phyloP scores from a whole-genome alignment of 148 eudicot genomes.

The Cornus florida region DNA sequence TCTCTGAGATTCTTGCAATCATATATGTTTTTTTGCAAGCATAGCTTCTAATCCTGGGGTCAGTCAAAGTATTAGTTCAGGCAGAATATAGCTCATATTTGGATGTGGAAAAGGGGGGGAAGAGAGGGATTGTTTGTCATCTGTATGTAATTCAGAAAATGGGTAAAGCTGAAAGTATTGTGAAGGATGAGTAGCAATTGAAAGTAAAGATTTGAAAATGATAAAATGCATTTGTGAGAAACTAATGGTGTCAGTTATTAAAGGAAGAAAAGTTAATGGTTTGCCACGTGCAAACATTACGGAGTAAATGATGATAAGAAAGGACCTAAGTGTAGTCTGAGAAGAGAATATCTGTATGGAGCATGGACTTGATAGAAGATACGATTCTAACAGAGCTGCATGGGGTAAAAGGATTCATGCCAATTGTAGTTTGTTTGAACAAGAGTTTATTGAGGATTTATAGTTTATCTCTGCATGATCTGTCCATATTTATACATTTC shows the following conservation, averaged over 20 bases:
- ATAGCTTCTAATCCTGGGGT: no score
- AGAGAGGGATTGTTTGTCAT: no score
- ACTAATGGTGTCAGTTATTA: not conserved
- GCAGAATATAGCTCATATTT: no score
- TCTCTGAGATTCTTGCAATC: no score
- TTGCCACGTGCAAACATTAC: not conserved
- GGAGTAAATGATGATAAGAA: not conserved
- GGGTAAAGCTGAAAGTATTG: no score
- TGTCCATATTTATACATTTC: not conserved
- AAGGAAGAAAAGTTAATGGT: not conserved
- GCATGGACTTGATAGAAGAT: not conserved
- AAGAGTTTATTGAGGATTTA: not conserved
- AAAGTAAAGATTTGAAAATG: no score
- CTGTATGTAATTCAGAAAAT: no score
- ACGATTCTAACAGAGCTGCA: not conserved
- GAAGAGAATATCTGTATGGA: not conserved
- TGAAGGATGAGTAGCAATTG: no score
- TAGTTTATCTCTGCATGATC: no score
- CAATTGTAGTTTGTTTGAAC: not conserved
- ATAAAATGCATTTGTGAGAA: not conserved
- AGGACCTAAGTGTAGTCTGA: not conserved
- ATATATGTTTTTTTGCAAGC: no score
- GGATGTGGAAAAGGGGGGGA: no score
- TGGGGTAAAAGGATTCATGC: not conserved
- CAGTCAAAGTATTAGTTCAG: no score